Evolutionary conservation across 805 yeast genomes (phyloP), one percentile per base, ranked within the genome.

Genomic region (Yarrowia deformans): DNA sequence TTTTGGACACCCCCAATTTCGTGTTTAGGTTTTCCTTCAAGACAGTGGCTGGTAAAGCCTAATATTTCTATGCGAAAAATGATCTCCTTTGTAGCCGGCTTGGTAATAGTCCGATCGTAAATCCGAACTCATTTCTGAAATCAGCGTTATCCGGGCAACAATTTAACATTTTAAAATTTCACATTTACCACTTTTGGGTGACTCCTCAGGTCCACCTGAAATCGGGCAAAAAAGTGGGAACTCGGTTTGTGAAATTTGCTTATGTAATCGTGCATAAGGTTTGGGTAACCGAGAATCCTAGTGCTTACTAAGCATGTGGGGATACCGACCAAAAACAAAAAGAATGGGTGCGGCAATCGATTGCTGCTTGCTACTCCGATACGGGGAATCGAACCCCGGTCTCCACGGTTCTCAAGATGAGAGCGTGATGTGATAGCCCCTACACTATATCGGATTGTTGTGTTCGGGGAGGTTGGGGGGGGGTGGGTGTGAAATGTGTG

Each of bases 371-470:
- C 46, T 23, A 29, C 66, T 60, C 66, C 66, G 66, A 60, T 60
- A 60, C 66, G 66, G 66, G 66, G 66, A 60, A 60, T 60, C 66
- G 66, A 60, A 60, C 66, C 66, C 66, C 66, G 66, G 66, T 60
- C 66, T 60, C 66, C 66, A 60, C 66, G 66, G 66, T 34, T 45
- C 66, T 60, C 52, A 34, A 43, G 18, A 8, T 60, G 66, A 60
- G 66, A 60, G 66, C 66, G 66, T 60, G 66, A 60, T 60, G 66
- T 60, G 66, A 60, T 60, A 60, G 66, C 66, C 66, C 66, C 66
- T 60, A 60, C 66, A 60, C 66, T 60, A 60, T 60, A 60, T 60
- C 66, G 66, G 66, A 60, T 13, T 58, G 45, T 39, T 34, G 18
- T 9, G 12, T 29, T 8, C 32, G 32, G 12, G 56, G 43, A 6